Percentiles rank a stretch among this genome's conserved stretches.
These are phyloP conservation scores for Salix dunnii DNA, from an alignment of 345 rosid species.

Conservation along the genomic window DNA sequence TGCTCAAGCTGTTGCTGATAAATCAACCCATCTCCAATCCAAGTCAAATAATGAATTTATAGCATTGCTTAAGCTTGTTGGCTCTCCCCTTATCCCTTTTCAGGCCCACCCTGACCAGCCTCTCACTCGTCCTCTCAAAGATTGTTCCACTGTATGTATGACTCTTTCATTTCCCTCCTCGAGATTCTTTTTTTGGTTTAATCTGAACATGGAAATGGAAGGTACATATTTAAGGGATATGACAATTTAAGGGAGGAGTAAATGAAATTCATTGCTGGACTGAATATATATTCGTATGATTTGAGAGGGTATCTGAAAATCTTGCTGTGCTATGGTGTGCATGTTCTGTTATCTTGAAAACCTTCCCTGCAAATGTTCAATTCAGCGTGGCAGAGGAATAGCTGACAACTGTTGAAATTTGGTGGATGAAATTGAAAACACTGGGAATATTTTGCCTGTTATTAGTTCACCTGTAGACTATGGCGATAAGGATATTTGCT, in stretches of 20 bases:
- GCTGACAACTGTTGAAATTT: too few relatives aligned
- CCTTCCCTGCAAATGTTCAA: not conserved
- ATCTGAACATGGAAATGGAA: not conserved
- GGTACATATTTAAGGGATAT: not conserved
- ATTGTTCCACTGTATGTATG: conserved; percentile 61
- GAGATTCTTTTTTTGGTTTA: not conserved
- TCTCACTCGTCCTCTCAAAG: conserved; percentile 44
- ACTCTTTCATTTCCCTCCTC: not conserved
- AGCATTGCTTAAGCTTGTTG: conserved; percentile 89
- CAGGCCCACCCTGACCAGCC: conserved; percentile 49
- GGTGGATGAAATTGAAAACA: not conserved
- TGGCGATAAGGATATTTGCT: not conserved
- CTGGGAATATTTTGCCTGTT: not conserved
- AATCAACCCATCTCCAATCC: conserved; percentile 55
- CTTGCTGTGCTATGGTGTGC: not conserved
- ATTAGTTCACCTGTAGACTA: not conserved
- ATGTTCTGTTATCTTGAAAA: not conserved
- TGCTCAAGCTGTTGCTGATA: conserved; percentile 36
- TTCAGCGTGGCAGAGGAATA: not conserved
- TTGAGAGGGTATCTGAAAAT: not conserved
- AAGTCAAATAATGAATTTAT: conserved; percentile 73
- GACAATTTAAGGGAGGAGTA: too few relatives aligned
- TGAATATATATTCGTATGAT: not conserved
- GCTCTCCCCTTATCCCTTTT: conserved; percentile 83
- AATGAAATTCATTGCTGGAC: not conserved